Conservation (phyloP, 2,329 filamentous ascomycete genomes). For the Ophiostoma montium region DNA sequence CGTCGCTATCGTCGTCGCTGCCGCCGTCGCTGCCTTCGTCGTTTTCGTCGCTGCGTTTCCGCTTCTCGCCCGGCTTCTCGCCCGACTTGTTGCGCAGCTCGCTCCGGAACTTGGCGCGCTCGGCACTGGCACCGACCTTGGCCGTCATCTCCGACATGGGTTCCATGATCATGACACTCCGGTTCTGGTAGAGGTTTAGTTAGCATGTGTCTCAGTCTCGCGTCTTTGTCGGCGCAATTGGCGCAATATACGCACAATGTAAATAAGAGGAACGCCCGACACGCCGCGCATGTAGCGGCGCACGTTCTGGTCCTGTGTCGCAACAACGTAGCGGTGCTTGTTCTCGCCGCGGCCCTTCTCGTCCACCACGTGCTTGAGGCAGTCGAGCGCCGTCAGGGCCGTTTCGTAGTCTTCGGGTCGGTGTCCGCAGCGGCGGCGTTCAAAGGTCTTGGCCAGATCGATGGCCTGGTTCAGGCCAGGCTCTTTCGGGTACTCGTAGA, state of each 20-base stretch:
- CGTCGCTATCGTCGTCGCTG: constrained; percentile 19
- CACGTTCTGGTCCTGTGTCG: constrained; percentile 54
- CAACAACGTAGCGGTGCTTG: constrained; percentile 67
- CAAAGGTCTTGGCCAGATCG: constrained; percentile 54
- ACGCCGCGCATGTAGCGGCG: constrained; percentile 50
- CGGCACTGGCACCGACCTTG: constrained; percentile 49
- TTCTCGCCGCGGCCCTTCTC: constrained; percentile 61
- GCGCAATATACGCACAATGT: constrained; percentile 26
- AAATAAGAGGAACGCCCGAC: constrained; percentile 61
- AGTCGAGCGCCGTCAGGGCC: constrained; percentile 55
- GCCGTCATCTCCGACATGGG: constrained; percentile 51
- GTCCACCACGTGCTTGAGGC: constrained; percentile 54
- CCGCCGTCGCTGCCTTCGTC: neutral
- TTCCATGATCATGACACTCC: constrained; percentile 61
- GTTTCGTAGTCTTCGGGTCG: constrained; percentile 57
- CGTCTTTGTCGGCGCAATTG: too few species aligned
- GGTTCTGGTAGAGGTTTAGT: constrained; percentile 4
- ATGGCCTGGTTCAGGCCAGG: constrained; percentile 37
- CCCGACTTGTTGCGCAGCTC: constrained; percentile 40
- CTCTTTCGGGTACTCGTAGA: constrained; percentile 11
- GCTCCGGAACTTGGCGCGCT: constrained; percentile 59
- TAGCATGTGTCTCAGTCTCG: neutral
- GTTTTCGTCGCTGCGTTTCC: constrained; percentile 27
- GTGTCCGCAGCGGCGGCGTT: constrained; percentile 67
- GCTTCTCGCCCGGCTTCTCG: constrained; percentile 25